A percentile compares a stretch with the other conserved stretches of the same genome.
Conservation (phyloP, 768 basidiomycete genomes). For the Inosperma sp. region DNA sequence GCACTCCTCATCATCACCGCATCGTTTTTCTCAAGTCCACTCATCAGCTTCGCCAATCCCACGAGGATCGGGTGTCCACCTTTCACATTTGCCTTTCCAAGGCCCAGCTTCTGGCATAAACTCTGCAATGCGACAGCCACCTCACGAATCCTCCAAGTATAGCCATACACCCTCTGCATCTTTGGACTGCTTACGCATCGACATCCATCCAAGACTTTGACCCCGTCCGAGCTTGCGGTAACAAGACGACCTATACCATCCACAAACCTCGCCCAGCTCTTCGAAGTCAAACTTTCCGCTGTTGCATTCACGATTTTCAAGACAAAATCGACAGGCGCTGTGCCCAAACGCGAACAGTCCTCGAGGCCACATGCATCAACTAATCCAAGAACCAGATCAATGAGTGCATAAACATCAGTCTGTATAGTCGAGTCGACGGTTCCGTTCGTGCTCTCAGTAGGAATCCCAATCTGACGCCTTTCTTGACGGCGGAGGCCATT, state of each 20-base stretch:
- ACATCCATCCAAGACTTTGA: conserved; percentile 7
- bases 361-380: background rate
- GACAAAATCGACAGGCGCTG: background rate
- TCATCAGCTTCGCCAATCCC: conserved; percentile 17
- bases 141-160: conserved; percentile 1
- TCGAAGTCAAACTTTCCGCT: conserved; percentile 11
- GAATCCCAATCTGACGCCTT: background rate
- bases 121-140: conserved; percentile 10
- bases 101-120: conserved; percentile 7
- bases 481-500: conserved; percentile 12
- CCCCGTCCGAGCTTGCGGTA: background rate
- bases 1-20: background rate
- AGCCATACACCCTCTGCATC: background rate
- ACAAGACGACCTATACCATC: conserved; percentile 5
- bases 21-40: conserved; percentile 5
- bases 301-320: background rate
- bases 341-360: background rate
- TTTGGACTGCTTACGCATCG: conserved; percentile 3
- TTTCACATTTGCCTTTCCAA: background rate
- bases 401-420: conserved; percentile 9
- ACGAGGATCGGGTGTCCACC: conserved; percentile 10
- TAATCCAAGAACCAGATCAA: conserved; percentile 16
- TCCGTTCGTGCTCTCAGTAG: no score
- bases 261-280: conserved; percentile 9
- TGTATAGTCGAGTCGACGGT: conserved; percentile 6